Conservation (phyloP, 2,329 filamentous ascomycete species). For the Chaetothyriales sp. region DNA sequence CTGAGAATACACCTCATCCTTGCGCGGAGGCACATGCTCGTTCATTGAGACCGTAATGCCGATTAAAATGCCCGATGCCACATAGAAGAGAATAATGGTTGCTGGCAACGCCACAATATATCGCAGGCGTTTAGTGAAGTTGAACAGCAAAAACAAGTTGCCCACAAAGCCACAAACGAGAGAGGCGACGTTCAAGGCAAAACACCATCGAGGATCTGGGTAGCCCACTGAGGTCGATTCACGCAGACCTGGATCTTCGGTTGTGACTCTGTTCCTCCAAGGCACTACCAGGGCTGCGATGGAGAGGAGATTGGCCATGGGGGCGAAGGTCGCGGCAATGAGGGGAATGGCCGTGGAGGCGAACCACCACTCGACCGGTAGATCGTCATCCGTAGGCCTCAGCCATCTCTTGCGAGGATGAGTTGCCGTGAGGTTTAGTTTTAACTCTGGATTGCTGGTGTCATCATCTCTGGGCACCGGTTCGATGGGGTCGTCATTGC, state of each 20-base stretch:
- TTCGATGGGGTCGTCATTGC: background rate
- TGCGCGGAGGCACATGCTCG: constrained; percentile 38
- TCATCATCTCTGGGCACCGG: background rate
- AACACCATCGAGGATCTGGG: constrained; percentile 57
- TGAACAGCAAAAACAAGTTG: constrained; percentile 69
- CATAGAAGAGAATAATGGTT: constrained; percentile 66
- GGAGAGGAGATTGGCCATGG: constrained; percentile 73
- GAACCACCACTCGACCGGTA: constrained; percentile 34
- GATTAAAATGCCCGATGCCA: constrained; percentile 48
- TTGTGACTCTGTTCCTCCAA: constrained; percentile 48
- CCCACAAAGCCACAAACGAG: constrained; percentile 60
- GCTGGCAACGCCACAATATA: constrained; percentile 71
- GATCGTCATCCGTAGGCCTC: constrained; percentile 28
- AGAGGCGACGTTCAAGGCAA: constrained; percentile 61
- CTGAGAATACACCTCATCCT: constrained; percentile 51
- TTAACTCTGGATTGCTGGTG: background rate
- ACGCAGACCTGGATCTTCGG: constrained; percentile 33
- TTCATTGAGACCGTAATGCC: constrained; percentile 52
- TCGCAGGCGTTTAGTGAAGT: constrained; percentile 66
- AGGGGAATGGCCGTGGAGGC: constrained; percentile 49
- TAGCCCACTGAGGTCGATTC: constrained; percentile 37
- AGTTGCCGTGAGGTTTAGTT: background rate
- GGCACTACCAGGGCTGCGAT: constrained; percentile 70
- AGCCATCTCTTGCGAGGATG: constrained; percentile 19
- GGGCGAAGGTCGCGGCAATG: constrained; percentile 68